A percentile compares a stretch with the other conserved stretches of the same genome.
These are phyloP conservation scores for Rhizopogon rudus DNA, from an alignment of 768 basidiomycete genomes.

Conservation along the genomic window DNA sequence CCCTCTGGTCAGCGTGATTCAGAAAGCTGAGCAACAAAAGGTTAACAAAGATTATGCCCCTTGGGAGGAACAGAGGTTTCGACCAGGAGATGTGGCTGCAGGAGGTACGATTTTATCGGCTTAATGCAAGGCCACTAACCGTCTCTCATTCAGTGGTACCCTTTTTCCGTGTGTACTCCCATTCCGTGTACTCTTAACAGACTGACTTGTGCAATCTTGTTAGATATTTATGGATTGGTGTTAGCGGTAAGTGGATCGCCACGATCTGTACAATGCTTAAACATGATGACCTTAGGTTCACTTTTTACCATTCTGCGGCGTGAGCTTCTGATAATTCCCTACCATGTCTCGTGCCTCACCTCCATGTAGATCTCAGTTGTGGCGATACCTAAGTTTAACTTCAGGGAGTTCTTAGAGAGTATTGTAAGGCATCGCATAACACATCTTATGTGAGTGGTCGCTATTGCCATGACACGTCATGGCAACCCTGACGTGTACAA, in stretches of 20 bases:
- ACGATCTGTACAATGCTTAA: not conserved
- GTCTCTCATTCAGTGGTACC: conserved; percentile 40
- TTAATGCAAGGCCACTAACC: not conserved
- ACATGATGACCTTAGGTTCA: conserved; percentile 37
- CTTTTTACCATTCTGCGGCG: conserved; percentile 48
- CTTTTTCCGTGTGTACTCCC: conserved; percentile 48
- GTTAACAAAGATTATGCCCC: conserved; percentile 33
- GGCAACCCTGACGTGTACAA: too few species aligned
- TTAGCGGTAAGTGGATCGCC: conserved; percentile 37
- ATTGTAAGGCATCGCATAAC: too few species aligned
- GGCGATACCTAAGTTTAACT: too few species aligned
- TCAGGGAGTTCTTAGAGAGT: too few species aligned
- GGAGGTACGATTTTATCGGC: conserved; percentile 40
- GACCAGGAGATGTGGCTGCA: conserved; percentile 52
- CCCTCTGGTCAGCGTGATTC: conserved; percentile 60
- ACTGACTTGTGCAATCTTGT: conserved; percentile 9
- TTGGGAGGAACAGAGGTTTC: conserved; percentile 35
- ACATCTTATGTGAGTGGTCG: too few species aligned
- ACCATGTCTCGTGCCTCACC: conserved; percentile 1
- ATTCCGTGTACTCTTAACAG: not conserved
- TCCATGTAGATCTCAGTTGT: not conserved
- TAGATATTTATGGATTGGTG: conserved; percentile 60
- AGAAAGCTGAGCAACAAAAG: conserved; percentile 48
- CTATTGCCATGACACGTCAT: too few species aligned
- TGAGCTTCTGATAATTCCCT: conserved; percentile 19